phyloP scores from a whole-genome alignment of 2,329 filamentous ascomycete species.

The Clonostachys rosea region DNA sequence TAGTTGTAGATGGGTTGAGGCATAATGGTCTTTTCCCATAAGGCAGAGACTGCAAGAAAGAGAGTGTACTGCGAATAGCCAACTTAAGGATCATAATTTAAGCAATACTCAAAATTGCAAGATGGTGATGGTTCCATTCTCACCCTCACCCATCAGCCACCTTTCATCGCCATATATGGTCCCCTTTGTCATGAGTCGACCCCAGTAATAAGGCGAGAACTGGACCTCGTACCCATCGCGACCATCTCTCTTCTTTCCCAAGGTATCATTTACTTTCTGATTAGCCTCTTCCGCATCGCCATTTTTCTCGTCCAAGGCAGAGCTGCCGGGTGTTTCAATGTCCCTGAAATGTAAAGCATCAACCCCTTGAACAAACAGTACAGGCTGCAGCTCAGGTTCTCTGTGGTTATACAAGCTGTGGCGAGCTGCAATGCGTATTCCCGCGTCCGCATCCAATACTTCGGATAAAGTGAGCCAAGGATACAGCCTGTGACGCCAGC shows the following conservation, averaged over 20 bases:
- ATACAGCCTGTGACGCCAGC: conserved; percentile 51
- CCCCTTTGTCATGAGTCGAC: conserved; percentile 43
- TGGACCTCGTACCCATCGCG: conserved; percentile 24
- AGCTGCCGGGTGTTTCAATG: too few relatives aligned
- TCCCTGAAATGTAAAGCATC: too few relatives aligned
- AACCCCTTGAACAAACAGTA: too few relatives aligned
- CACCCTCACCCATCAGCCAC: conserved; percentile 58
- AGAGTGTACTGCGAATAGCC: neutral
- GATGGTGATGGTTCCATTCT: conserved; percentile 43
- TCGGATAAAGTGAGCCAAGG: conserved; percentile 43
- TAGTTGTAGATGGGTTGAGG: neutral
- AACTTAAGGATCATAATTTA: neutral
- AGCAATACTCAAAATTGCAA: conserved; percentile 36
- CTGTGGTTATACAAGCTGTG: too few relatives aligned
- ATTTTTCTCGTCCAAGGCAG: too few relatives aligned
- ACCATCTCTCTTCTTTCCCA: conserved; percentile 4
- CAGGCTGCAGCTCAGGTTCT: too few relatives aligned
- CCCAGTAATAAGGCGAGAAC: conserved; percentile 37
- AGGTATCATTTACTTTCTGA: too few relatives aligned
- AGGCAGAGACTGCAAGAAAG: too few relatives aligned
- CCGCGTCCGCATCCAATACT: conserved; percentile 35
- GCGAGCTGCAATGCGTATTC: conserved; percentile 34
- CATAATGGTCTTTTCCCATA: neutral
- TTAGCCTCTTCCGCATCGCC: too few relatives aligned
- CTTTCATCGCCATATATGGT: conserved; percentile 54